Evolutionary conservation across 2,329 filamentous ascomycete genomes (phyloP).

Genomic region (Beauveria scarabaeidicola): DNA sequence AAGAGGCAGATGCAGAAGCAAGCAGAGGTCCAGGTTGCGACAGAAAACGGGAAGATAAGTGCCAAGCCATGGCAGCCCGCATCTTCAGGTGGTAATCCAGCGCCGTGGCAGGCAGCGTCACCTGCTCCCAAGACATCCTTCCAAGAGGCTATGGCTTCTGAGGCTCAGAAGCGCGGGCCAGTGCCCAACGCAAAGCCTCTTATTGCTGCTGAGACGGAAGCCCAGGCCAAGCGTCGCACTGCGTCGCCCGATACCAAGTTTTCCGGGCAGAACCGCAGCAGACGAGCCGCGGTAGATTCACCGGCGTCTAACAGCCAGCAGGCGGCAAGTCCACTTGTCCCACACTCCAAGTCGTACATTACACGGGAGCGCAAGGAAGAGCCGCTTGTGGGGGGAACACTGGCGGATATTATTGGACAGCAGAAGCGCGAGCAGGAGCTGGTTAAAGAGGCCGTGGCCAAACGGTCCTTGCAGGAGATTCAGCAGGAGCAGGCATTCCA

Average conservation of each 20-base stretch:
- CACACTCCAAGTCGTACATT: slow-evolving; percentile 55
- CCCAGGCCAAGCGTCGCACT: slow-evolving; percentile 36
- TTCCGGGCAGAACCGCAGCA: slow-evolving; percentile 43
- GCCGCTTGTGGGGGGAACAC: slow-evolving; percentile 58
- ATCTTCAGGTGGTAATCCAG: slow-evolving; percentile 29
- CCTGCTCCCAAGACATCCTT: slow-evolving; percentile 40
- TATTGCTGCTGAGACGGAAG: slow-evolving; percentile 32
- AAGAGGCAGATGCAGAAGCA: slow-evolving; percentile 73
- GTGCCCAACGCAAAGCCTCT: slow-evolving; percentile 32
- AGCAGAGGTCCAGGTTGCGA: slow-evolving; percentile 34
- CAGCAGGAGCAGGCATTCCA: slow-evolving; percentile 96
- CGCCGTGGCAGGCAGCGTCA: slow-evolving; percentile 60
- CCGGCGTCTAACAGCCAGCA: slow-evolving; percentile 21
- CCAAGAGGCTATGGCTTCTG: slow-evolving; percentile 37
- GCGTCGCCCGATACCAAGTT: slow-evolving; percentile 57
- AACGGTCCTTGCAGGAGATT: slow-evolving; percentile 85
- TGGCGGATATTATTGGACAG: slow-evolving; percentile 82
- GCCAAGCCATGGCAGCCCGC: slow-evolving; percentile 38
- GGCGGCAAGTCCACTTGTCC: slow-evolving; percentile 36
- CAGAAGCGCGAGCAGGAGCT: slow-evolving; percentile 78
- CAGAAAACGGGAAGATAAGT: slow-evolving; percentile 22
- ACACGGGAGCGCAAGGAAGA: slow-evolving; percentile 51
- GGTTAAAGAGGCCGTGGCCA: slow-evolving; percentile 75
- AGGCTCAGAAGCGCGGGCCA: slow-evolving; percentile 20
- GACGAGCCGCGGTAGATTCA: slow-evolving; percentile 21